A percentile compares a stretch with the other conserved stretches of the same genome.
phyloP scores from a whole-genome alignment of 768 basidiomycete species.

The Lactarius akahatsu region DNA sequence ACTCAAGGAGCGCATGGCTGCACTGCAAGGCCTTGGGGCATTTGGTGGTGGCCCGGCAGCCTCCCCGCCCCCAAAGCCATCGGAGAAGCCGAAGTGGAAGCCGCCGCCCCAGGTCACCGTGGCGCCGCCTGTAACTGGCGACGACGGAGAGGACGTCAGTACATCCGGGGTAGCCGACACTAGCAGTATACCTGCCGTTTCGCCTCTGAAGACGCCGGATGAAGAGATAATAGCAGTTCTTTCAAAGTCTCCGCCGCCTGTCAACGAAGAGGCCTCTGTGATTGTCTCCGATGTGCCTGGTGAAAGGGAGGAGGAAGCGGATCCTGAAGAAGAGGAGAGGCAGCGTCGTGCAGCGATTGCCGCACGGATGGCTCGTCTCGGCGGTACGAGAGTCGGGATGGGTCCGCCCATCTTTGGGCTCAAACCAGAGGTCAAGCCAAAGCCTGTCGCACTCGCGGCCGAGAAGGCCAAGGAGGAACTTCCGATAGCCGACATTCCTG shows the following conservation, averaged over 20 bases:
- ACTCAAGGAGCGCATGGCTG: conserved; percentile 93
- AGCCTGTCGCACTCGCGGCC: conserved; percentile 31
- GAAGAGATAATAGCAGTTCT: conserved; percentile 17
- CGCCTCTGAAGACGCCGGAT: conserved; percentile 15
- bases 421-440: conserved; percentile 44
- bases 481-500: conserved; percentile 17
- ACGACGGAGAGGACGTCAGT: conserved; percentile 33
- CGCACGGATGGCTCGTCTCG: conserved; percentile 89
- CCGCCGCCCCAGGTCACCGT: conserved; percentile 57
- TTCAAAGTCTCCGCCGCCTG: conserved; percentile 19
- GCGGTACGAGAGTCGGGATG: conserved; percentile 83
- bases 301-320: conserved; percentile 39
- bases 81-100: conserved; percentile 85
- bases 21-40: conserved; percentile 78
- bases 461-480: conserved; percentile 28
- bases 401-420: conserved; percentile 67
- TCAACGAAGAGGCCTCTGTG: conserved; percentile 30
- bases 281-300: conserved; percentile 29
- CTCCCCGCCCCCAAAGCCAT: conserved; percentile 58
- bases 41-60: conserved; percentile 57
- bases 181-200: conserved; percentile 15
- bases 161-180: conserved; percentile 13
- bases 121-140: conserved; percentile 45
- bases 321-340: conserved; percentile 69
- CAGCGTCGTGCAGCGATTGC: conserved; percentile 85